Percentiles rank a stretch among this genome's conserved stretches.
phyloP scores from a whole-genome alignment of 176 grass and related monocot genomes.

The Hsuehochloa calcarea region DNA sequence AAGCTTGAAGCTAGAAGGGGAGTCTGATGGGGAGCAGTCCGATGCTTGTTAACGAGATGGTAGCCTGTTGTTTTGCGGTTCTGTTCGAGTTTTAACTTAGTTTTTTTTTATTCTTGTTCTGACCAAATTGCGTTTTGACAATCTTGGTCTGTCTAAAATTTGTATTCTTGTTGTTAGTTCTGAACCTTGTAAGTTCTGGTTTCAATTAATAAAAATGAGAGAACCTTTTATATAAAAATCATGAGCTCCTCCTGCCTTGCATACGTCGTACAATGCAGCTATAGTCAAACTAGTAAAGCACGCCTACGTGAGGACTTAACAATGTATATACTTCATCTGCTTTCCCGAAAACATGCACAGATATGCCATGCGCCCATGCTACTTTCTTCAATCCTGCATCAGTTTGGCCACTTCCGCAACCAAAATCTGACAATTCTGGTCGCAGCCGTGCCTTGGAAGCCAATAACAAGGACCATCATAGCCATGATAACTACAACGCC shows the following conservation, averaged over 20 bases:
- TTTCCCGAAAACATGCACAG: neutral
- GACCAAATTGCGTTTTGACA: too few relatives aligned
- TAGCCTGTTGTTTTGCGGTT: too few relatives aligned
- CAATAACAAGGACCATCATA: slow-evolving; percentile 38
- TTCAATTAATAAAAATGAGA: too few relatives aligned
- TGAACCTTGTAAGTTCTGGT: too few relatives aligned
- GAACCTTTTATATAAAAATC: too few relatives aligned
- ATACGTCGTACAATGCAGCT: neutral
- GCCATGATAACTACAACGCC: neutral
- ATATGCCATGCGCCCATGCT: neutral
- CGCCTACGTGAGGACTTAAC: neutral
- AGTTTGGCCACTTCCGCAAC: slow-evolving; percentile 10
- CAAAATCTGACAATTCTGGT: neutral
- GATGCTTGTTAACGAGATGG: too few relatives aligned
- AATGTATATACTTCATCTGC: neutral
- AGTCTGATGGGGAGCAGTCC: too few relatives aligned
- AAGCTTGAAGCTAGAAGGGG: too few relatives aligned
- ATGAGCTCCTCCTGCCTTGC: neutral
- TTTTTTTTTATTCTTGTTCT: too few relatives aligned
- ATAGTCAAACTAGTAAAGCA: neutral
- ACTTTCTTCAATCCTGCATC: slow-evolving; percentile 5
- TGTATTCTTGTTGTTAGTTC: too few relatives aligned
- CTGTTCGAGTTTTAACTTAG: too few relatives aligned
- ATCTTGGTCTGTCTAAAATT: too few relatives aligned
- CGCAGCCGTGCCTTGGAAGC: slow-evolving; percentile 58